Evolutionary conservation across 2,329 filamentous ascomycete species (phyloP).

Genomic region (Colletotrichum sp.): DNA sequence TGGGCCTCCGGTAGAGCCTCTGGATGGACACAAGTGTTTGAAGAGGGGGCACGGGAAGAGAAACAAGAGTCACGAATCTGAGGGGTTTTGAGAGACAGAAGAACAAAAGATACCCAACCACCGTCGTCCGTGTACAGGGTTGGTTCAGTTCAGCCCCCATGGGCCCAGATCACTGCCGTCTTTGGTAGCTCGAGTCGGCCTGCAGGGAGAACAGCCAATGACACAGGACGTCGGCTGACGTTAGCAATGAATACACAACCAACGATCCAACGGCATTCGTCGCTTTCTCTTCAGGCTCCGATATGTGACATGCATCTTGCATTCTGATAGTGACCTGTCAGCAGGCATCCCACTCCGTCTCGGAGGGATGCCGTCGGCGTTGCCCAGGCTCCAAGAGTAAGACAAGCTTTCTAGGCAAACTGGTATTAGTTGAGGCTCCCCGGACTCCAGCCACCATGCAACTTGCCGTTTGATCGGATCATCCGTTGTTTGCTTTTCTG

Average conservation of each 20-base stretch:
- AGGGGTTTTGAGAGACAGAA: neutral
- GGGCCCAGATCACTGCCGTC: neutral
- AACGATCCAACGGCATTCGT: neutral
- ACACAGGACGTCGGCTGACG: neutral
- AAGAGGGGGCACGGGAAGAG: neutral
- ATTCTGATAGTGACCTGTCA: neutral
- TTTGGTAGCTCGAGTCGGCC: neutral
- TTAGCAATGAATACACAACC: neutral
- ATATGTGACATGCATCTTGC: neutral
- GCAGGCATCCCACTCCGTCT: neutral
- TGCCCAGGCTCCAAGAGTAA: neutral
- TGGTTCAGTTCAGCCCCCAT: neutral
- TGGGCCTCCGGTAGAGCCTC: neutral
- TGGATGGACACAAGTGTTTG: neutral
- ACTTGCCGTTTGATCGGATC: neutral
- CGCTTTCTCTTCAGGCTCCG: neutral
- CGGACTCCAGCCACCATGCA: neutral
- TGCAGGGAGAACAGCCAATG: neutral
- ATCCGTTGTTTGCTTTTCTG: neutral
- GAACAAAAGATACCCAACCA: neutral
- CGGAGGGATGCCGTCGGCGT: neutral
- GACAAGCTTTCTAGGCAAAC: conserved; percentile 4
- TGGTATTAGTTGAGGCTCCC: conserved; percentile 5
- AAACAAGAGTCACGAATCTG: neutral
- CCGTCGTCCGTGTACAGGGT: neutral